Evolutionary conservation across 768 basidiomycete genomes (phyloP), one percentile per base, ranked within the genome.

Genomic region (Dioszegia aurantiaca): DNA sequence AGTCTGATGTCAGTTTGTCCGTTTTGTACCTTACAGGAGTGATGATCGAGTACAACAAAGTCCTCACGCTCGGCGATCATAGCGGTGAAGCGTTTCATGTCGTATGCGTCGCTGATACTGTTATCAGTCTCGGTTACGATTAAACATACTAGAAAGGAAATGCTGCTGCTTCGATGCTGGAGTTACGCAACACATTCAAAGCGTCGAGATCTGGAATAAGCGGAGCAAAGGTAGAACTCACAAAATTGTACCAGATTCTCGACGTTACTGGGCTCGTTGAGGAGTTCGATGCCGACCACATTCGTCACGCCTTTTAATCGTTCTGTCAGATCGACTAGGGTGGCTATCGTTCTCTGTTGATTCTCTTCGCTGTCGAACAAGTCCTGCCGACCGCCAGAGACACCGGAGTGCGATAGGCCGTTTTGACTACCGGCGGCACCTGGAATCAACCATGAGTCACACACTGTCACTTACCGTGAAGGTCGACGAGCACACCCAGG

Each of bases 331-430:
- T 74, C 79, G 39, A 77, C 83, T 77, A 81, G 65, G 5, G 78
- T 74, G 31, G 72, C 65, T 30, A 81, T 71, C 0, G 82, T 82
- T 55, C 79, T 76, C 59, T 80, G 65, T 54, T 71, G 67, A 59
- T 80, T 77, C 36, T 64, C 60, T 8, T 73, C 59, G 44, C 70
- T 67, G 63, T 66, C 72, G 65, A 81, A 82, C 17, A 82, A 60
- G 52, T 76, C 75, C 48, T 74, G 72, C 37, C 70, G 64, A 39
- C 65, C 70, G 53, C 62, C 62, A 1, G 64, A 68, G 0, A 63
- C 57, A 11, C 75, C 75, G 2, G 66, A 68, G 49, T 76, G 75
- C 3, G 62, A 62, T 53, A 69, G 62, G 37, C 54, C 61, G 51
- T 53, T 53, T 24, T 53, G 51, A n/a, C 51, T 55, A 26, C 54